phyloP scores from a whole-genome alignment of 75 land plant genomes.

The Azolla pinnata region DNA sequence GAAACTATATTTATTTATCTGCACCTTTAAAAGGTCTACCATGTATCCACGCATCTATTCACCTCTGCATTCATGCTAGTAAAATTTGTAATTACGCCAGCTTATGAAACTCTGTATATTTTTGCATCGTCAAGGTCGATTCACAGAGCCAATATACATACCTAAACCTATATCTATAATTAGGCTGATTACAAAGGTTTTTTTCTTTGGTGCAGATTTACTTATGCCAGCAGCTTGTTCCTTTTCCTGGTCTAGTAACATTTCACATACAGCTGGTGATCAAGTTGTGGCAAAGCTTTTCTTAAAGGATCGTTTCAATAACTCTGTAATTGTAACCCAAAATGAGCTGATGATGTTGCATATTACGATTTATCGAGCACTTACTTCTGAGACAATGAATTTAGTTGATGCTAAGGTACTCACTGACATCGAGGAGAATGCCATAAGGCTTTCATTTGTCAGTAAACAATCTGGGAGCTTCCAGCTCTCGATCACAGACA shows the following conservation, averaged over 20 bases:
- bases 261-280: not conserved
- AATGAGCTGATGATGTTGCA: not conserved
- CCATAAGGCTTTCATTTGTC: not conserved
- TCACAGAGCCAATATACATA: too few relatives aligned
- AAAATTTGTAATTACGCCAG: too few relatives aligned
- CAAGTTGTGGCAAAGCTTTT: not conserved
- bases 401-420: not conserved
- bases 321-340: not conserved
- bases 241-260: not conserved
- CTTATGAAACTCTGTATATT: too few relatives aligned
- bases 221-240: not conserved
- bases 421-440: not conserved
- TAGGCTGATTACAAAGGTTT: too few relatives aligned
- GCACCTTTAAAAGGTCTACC: too few relatives aligned
- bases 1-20: too few relatives aligned
- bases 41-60: too few relatives aligned
- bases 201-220: conserved; percentile 3
- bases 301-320: not conserved
- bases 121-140: too few relatives aligned
- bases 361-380: not conserved
- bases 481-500: not conserved
- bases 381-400: not conserved
- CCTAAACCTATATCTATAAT: too few relatives aligned
- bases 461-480: not conserved
- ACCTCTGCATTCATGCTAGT: too few relatives aligned